Evolutionary conservation across 2,329 filamentous ascomycete species (phyloP).

Genomic region (Ophiostoma quercus): DNA sequence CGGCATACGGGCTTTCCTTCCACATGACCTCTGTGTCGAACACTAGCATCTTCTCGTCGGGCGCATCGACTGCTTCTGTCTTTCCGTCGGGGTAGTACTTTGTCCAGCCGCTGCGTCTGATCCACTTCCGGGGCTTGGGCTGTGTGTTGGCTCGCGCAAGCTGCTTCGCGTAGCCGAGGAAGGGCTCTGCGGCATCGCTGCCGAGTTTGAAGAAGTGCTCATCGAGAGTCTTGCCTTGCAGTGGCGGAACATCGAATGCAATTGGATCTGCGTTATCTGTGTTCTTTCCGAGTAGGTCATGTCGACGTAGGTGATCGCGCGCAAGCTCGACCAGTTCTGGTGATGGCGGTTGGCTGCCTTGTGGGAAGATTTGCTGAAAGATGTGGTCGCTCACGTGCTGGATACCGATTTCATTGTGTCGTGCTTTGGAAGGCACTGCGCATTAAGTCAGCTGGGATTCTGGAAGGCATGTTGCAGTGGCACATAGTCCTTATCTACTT

Average conservation of each 20-base stretch:
- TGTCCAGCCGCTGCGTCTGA: slow-evolving; percentile 80
- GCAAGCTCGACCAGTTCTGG: slow-evolving; percentile 73
- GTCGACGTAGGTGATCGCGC: slow-evolving; percentile 72
- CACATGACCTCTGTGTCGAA: slow-evolving; percentile 98
- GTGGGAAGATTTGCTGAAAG: slow-evolving; percentile 74
- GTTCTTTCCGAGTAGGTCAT: slow-evolving; percentile 87
- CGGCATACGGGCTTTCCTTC: slow-evolving; percentile 84
- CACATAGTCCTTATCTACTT: slow-evolving; percentile 28
- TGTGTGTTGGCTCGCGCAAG: slow-evolving; percentile 62
- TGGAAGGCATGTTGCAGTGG: background rate
- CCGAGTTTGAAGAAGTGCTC: slow-evolving; percentile 92
- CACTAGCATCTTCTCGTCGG: slow-evolving; percentile 74
- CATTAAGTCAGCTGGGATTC: background rate
- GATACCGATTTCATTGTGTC: slow-evolving; percentile 89
- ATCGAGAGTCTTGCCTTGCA: slow-evolving; percentile 78
- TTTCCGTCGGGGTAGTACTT: slow-evolving; percentile 76
- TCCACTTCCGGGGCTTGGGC: slow-evolving; percentile 64
- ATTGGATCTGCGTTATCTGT: slow-evolving; percentile 71
- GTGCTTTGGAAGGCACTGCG: slow-evolving; percentile 51
- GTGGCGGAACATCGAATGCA: slow-evolving; percentile 73
- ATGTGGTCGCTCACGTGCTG: slow-evolving; percentile 86
- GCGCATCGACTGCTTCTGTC: slow-evolving; percentile 65
- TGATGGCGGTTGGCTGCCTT: slow-evolving; percentile 51
- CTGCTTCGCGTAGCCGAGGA: slow-evolving; percentile 65
- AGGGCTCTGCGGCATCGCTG: slow-evolving; percentile 80